phyloP scores from a whole-genome alignment of 192 early-diverging fungal species.

The Podila verticillata region DNA sequence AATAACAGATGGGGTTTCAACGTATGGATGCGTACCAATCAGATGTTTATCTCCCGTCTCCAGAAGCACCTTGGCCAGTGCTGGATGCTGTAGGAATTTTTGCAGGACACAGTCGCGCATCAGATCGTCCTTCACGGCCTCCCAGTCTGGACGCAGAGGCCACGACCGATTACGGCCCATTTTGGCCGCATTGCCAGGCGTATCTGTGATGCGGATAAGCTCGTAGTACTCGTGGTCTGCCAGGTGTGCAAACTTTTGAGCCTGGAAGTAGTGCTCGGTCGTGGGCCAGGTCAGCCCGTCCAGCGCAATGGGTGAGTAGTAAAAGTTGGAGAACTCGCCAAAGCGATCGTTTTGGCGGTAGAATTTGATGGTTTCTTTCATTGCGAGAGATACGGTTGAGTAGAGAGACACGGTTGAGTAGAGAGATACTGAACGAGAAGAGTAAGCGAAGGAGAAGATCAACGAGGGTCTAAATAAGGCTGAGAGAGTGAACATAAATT shows the following conservation, averaged over 20 bases:
- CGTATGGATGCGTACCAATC: constrained; percentile 6
- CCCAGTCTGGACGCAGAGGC: constrained; percentile 55
- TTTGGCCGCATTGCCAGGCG: constrained; percentile 51
- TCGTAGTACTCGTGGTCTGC: constrained; percentile 25
- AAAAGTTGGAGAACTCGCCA: constrained; percentile 59
- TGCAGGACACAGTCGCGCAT: constrained; percentile 46
- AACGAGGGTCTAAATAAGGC: not conserved
- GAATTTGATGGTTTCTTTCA: constrained; percentile 51
- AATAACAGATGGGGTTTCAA: too few relatives aligned
- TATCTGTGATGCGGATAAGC: constrained; percentile 15
- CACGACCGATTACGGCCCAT: constrained; percentile 49
- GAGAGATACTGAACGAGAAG: not conserved
- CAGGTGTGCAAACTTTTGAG: constrained; percentile 42
- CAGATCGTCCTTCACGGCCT: constrained; percentile 51
- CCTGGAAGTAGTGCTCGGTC: constrained; percentile 60
- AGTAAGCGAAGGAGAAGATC: not conserved
- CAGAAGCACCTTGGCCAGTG: constrained; percentile 36
- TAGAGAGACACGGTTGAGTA: not conserved
- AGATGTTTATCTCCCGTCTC: constrained; percentile 38
- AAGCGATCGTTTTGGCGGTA: constrained; percentile 45
- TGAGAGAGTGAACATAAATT: too few relatives aligned
- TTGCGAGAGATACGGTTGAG: not conserved
- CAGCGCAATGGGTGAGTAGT: constrained; percentile 24
- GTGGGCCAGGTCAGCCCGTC: constrained; percentile 40
- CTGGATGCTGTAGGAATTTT: constrained; percentile 55